Conservation (phyloP, 441 rosid species). For the Flueggea neowawraea region DNA sequence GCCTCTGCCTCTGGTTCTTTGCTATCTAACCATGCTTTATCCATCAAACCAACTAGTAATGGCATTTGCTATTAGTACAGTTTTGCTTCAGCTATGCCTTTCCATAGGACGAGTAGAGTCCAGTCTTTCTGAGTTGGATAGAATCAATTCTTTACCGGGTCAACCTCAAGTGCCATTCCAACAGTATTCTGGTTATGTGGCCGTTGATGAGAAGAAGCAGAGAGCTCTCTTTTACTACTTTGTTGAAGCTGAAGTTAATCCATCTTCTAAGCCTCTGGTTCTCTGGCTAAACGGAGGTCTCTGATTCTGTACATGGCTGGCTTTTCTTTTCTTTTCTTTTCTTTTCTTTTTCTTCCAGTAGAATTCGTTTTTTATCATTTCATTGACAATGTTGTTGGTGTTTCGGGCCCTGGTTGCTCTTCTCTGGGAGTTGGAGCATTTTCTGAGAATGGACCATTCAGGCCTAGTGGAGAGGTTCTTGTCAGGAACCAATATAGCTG, state of each 20-base stretch:
- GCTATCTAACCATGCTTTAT: slow-evolving; percentile 23
- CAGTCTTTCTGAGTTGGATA: slow-evolving; percentile 42
- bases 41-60: slow-evolving; percentile 24
- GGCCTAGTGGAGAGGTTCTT: slow-evolving; percentile 71
- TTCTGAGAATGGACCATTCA: slow-evolving; percentile 93
- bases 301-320: neutral
- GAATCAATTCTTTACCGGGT: slow-evolving; percentile 61
- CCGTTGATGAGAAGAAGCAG: slow-evolving; percentile 62
- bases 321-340: no score
- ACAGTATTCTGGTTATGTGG: slow-evolving; percentile 88
- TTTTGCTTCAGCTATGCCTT: slow-evolving; percentile 29
- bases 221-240: slow-evolving; percentile 92
- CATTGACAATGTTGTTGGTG: neutral
- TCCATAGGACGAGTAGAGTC: slow-evolving; percentile 26
- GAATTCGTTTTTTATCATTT: neutral
- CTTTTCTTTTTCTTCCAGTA: neutral
- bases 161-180: slow-evolving; percentile 76
- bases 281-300: slow-evolving; percentile 98
- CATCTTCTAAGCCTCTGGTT: slow-evolving; percentile 81
- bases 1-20: slow-evolving; percentile 19
- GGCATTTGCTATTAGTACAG: slow-evolving; percentile 33
- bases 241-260: slow-evolving; percentile 76
- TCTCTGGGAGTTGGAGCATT: slow-evolving; percentile 96
- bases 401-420: slow-evolving; percentile 92
- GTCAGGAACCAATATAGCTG: slow-evolving; percentile 84